Evolutionary conservation across 371 early-diverging fungal genomes (phyloP).

Genomic region (Mortierella sp.): DNA sequence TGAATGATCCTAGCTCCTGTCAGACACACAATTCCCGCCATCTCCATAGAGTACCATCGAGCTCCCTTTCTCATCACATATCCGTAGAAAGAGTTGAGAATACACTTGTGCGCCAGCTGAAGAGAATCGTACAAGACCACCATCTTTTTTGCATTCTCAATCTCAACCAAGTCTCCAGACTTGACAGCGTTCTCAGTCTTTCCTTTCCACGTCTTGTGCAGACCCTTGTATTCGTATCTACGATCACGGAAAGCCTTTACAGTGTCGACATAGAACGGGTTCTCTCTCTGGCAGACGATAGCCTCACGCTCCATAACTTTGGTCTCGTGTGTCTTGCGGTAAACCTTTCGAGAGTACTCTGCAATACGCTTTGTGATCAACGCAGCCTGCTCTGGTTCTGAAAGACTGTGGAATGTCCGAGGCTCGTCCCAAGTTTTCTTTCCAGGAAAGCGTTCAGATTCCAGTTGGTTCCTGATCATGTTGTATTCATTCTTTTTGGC

Average conservation of each 20-base stretch:
- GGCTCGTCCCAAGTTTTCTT: conserved; percentile 66
- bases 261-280: conserved; percentile 99
- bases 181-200: conserved; percentile 79
- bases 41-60: conserved; percentile 99
- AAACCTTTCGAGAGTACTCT: conserved; percentile 94
- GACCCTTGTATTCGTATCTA: conserved; percentile 98
- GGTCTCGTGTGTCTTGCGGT: conserved; percentile 86
- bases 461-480: conserved; percentile 92
- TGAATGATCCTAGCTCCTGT: conserved; percentile 98
- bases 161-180: conserved; percentile 76
- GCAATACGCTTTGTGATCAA: conserved; percentile 86
- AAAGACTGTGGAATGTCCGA: conserved; percentile 79
- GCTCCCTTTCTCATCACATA: conserved; percentile 99
- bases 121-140: conserved; percentile 97
- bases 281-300: conserved; percentile 98
- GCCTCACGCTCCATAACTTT: conserved; percentile 86
- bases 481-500: conserved; percentile 92
- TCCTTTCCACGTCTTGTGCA: conserved; percentile 93
- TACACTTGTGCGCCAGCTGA: conserved; percentile 99
- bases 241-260: conserved; percentile 98
- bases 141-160: conserved; percentile 93
- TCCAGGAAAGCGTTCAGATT: conserved; percentile 84
- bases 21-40: conserved; percentile 99
- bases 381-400: conserved; percentile 74
- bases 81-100: conserved; percentile 99